Percentiles rank a stretch among this genome's conserved stretches.
Evolutionary conservation across 306 rosid species (phyloP).

Genomic region (Glycine latifolia): DNA sequence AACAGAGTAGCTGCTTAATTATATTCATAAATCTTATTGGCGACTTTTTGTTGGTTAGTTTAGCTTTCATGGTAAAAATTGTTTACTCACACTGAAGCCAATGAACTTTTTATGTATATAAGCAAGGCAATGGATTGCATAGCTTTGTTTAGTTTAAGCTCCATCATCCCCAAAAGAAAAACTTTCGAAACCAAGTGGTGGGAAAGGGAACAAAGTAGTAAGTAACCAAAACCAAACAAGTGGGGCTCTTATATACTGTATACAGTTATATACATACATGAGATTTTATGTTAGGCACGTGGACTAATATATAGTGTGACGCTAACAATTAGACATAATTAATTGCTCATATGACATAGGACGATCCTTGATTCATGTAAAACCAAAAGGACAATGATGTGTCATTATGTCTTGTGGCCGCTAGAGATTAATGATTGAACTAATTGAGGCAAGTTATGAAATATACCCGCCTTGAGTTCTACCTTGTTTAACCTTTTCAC

Average conservation of each 20-base stretch:
- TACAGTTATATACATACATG: not conserved
- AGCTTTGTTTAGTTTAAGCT: slow-evolving; percentile 20
- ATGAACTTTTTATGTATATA: not conserved
- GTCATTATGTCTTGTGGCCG: slow-evolving; percentile 34
- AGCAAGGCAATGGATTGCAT: not conserved
- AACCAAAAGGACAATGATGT: slow-evolving; percentile 54
- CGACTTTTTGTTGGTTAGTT: not conserved
- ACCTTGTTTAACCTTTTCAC: not conserved
- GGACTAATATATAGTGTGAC: slow-evolving; percentile 28
- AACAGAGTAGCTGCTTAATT: not conserved
- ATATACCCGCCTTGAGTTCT: not conserved
- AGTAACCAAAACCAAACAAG: too few species aligned
- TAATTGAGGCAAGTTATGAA: not conserved
- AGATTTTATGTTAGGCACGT: slow-evolving; percentile 26
- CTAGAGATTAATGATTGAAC: slow-evolving; percentile 40
- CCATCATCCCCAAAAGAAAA: not conserved
- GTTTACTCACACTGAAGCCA: slow-evolving; percentile 29
- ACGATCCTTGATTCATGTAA: slow-evolving; percentile 50
- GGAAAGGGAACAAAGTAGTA: slow-evolving; percentile 1
- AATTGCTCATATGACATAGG: slow-evolving; percentile 37
- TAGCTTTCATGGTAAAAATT: slow-evolving; percentile 15
- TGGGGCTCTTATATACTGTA: too few species aligned
- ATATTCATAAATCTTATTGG: too few species aligned
- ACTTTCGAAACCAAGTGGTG: slow-evolving; percentile 16
- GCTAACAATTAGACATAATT: slow-evolving; percentile 42